These are phyloP conservation scores for Chrysosporium keratinophilum DNA, from an alignment of 2,329 filamentous ascomycete species.

Conservation along the genomic window DNA sequence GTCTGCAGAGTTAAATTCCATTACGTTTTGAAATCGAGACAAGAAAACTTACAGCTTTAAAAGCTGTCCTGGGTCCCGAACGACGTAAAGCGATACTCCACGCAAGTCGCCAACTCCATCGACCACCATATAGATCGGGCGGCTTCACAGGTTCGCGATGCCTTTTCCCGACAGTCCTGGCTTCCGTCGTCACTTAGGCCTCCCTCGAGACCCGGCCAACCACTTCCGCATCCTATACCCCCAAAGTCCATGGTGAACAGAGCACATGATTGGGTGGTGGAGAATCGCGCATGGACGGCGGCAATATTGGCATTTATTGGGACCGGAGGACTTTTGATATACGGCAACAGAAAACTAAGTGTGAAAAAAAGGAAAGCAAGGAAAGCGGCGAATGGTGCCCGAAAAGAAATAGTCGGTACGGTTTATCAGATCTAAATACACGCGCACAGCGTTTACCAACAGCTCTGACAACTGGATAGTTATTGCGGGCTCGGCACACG, in stretches of 20 bases:
- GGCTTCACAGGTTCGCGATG: slow-evolving; percentile 59
- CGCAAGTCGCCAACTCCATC: slow-evolving; percentile 65
- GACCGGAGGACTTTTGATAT: slow-evolving; percentile 50
- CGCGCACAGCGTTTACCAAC: neutral
- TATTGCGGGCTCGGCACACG: slow-evolving; percentile 74
- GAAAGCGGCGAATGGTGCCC: slow-evolving; percentile 69
- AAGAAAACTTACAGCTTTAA: slow-evolving; percentile 36
- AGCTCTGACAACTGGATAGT: slow-evolving; percentile 41
- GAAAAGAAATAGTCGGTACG: slow-evolving; percentile 65
- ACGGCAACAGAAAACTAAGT: slow-evolving; percentile 49
- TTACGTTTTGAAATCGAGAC: neutral
- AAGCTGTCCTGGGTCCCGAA: slow-evolving; percentile 42
- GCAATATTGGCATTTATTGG: slow-evolving; percentile 60
- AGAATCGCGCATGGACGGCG: slow-evolving; percentile 63
- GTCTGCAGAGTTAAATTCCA: slow-evolving; percentile 24
- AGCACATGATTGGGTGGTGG: slow-evolving; percentile 59
- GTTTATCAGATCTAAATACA: neutral
- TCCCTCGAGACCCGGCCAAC: slow-evolving; percentile 34
- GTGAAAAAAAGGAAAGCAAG: slow-evolving; percentile 60
- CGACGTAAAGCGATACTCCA: slow-evolving; percentile 60
- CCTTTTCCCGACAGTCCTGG: slow-evolving; percentile 58
- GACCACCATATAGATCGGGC: slow-evolving; percentile 71
- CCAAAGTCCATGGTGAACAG: slow-evolving; percentile 42
- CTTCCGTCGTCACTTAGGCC: slow-evolving; percentile 58
- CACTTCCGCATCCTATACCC: slow-evolving; percentile 22